These are phyloP conservation scores for Cryptococcus depauperatus DNA, from an alignment of 1,284 basidiomycete species.

Conservation along the genomic window DNA sequence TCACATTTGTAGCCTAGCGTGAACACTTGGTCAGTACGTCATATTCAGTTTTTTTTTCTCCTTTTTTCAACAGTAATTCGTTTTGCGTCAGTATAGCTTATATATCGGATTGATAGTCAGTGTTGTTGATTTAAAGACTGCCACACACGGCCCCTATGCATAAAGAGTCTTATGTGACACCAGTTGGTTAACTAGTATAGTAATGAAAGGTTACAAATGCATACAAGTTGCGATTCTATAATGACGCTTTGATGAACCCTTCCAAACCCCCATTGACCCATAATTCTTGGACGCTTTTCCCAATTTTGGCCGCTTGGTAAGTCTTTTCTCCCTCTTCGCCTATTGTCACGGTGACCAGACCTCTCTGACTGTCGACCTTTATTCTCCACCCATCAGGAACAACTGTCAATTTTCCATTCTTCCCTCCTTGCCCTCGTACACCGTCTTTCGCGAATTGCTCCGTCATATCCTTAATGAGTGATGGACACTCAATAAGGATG, in stretches of 20 bases:
- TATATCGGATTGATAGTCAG: no score
- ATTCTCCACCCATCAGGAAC: constrained; percentile 57
- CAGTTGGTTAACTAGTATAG: neutral
- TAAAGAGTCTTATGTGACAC: neutral
- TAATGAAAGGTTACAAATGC: neutral
- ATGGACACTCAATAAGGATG: constrained; percentile 86
- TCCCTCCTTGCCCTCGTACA: constrained; percentile 65
- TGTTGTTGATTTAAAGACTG: constrained; percentile 2
- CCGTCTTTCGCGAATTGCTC: constrained; percentile 62
- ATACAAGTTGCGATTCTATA: constrained; percentile 22
- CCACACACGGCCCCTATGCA: neutral
- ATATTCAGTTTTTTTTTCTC: neutral
- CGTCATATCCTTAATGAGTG: constrained; percentile 80
- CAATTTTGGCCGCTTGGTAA: constrained; percentile 68
- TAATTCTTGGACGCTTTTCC: constrained; percentile 85
- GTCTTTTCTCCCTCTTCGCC: constrained; percentile 49
- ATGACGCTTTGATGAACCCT: constrained; percentile 49
- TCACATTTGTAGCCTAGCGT: constrained; percentile 4
- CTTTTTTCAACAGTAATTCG: neutral
- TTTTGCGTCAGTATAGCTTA: neutral
- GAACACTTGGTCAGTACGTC: neutral
- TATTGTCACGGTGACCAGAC: constrained; percentile 54
- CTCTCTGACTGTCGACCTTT: constrained; percentile 61
- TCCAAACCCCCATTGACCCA: constrained; percentile 51
- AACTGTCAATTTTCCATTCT: constrained; percentile 70